phyloP scores from a whole-genome alignment of 2,329 filamentous ascomycete species.

The Apiospora phragmitis region DNA sequence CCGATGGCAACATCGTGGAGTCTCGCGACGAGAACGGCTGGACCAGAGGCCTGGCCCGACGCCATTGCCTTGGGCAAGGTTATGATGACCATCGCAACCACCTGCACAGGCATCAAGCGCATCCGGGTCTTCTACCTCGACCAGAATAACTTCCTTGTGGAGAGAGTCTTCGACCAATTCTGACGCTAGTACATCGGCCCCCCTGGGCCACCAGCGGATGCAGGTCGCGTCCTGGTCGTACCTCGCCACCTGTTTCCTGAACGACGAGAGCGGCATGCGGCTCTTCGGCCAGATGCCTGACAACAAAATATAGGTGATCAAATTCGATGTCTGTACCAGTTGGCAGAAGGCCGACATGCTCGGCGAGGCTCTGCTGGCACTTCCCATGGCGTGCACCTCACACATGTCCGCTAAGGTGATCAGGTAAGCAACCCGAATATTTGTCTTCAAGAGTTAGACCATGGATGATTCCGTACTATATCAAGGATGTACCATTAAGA shows the following conservation, averaged over 20 bases:
- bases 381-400: background rate
- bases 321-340: background rate
- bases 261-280: no score
- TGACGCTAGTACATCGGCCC: background rate
- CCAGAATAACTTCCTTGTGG: no score
- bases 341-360: background rate
- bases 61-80: no score
- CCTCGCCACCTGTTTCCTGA: background rate
- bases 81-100: no score
- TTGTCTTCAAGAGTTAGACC: background rate
- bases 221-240: background rate
- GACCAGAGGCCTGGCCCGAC: no score
- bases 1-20: no score
- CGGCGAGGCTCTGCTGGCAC: background rate
- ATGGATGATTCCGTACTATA: background rate
- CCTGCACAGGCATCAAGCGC: no score
- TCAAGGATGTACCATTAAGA: background rate
- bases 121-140: no score
- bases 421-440: background rate
- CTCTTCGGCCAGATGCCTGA: background rate
- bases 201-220: background rate
- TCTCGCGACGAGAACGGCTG: no score
- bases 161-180: no score
- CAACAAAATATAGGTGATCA: background rate
- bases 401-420: background rate